phyloP scores from a whole-genome alignment of 352 stramenopile genomes.

The Pythium aquatile region DNA sequence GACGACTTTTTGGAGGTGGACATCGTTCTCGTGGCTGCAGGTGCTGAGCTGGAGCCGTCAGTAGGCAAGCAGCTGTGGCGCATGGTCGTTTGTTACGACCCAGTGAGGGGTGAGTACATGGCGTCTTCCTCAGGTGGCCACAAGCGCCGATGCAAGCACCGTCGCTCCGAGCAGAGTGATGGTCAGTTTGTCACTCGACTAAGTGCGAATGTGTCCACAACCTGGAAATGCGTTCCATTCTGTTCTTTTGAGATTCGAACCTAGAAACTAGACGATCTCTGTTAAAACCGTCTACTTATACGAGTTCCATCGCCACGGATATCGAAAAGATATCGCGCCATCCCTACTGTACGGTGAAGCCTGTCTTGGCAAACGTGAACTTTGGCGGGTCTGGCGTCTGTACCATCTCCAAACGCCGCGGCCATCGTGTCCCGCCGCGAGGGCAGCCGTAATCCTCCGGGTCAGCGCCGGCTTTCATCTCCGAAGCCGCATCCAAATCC shows the following conservation, averaged over 20 bases:
- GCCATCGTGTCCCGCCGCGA: not conserved
- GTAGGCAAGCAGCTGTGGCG: not conserved
- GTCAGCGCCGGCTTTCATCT: not conserved
- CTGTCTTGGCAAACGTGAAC: constrained; percentile 2
- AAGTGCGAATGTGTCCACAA: not conserved
- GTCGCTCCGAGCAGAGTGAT: too few species aligned
- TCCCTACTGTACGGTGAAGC: not conserved
- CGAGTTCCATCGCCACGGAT: not conserved
- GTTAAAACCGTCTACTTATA: constrained; percentile 29
- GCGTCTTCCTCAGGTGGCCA: not conserved
- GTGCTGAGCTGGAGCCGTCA: not conserved
- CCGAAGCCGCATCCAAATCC: too few species aligned
- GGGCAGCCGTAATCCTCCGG: not conserved
- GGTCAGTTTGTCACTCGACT: not conserved
- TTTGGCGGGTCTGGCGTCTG: not conserved
- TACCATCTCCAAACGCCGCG: constrained; percentile 8
- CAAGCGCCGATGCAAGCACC: not conserved
- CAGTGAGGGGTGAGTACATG: not conserved
- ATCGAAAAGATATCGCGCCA: constrained; percentile 3
- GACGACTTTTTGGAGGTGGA: not conserved
- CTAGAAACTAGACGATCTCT: constrained; percentile 4
- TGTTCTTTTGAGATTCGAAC: not conserved
- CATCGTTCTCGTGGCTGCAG: not conserved
- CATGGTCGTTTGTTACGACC: not conserved
- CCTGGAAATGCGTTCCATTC: not conserved